Percentiles rank a stretch among this genome's conserved stretches.
These are phyloP conservation scores for Dissophora ornata DNA, from an alignment of 192 early-diverging fungal species.

Conservation along the genomic window DNA sequence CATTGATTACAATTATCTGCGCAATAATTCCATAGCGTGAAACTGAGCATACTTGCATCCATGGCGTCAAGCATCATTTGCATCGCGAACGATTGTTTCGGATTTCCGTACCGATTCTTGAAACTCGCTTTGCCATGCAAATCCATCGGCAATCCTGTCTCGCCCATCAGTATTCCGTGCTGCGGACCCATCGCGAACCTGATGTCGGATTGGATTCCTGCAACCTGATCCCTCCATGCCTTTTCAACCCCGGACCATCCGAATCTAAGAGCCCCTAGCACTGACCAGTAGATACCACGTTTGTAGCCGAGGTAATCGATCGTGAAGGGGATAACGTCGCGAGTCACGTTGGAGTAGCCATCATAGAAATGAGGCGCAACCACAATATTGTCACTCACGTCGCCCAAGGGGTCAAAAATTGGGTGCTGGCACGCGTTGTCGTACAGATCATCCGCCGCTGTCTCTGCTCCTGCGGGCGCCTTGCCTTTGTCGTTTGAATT, in stretches of 20 bases:
- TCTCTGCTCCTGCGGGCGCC: background rate
- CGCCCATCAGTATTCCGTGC: slow-evolving; percentile 45
- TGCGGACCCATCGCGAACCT: slow-evolving; percentile 10
- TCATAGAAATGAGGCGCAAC: slow-evolving; percentile 52
- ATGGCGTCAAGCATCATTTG: slow-evolving; percentile 60
- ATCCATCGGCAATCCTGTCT: slow-evolving; percentile 47
- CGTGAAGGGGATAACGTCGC: slow-evolving; percentile 49
- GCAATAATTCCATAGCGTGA: slow-evolving; percentile 65
- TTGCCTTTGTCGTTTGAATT: slow-evolving; percentile 5
- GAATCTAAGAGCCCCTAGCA: slow-evolving; percentile 31
- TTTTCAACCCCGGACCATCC: slow-evolving; percentile 21
- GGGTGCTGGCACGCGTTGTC: slow-evolving; percentile 38
- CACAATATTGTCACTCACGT: slow-evolving; percentile 42
- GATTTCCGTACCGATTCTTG: slow-evolving; percentile 29
- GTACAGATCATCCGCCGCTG: slow-evolving; percentile 15
- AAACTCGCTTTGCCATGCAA: slow-evolving; percentile 42
- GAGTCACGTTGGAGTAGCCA: slow-evolving; percentile 42
- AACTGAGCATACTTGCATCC: slow-evolving; percentile 58
- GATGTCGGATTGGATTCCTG: slow-evolving; percentile 37
- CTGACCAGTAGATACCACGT: slow-evolving; percentile 35
- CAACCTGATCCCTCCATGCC: slow-evolving; percentile 25
- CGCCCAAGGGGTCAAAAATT: slow-evolving; percentile 34
- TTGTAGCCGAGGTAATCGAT: slow-evolving; percentile 46
- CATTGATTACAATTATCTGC: slow-evolving; percentile 58
- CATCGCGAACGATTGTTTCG: slow-evolving; percentile 60